Percentiles rank a stretch among this genome's conserved stretches.
Conservation (phyloP, 2,329 filamentous ascomycete genomes). For the Aspergillus alliaceus region DNA sequence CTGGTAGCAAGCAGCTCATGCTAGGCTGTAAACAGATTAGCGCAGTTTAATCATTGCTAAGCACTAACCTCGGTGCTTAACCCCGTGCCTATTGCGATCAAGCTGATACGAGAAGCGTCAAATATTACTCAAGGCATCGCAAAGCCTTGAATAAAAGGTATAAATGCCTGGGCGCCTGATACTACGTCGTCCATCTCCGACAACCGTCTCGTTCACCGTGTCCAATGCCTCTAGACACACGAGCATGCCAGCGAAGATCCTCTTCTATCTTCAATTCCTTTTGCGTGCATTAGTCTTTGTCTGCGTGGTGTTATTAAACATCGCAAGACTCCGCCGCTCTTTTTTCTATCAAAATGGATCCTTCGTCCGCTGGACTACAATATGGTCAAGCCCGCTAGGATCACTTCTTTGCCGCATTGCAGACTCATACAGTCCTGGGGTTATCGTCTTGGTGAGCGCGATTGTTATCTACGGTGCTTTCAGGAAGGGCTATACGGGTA, state of each 20-base stretch:
- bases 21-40: conserved; percentile 12
- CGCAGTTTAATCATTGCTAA: background rate
- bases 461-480: conserved; percentile 47
- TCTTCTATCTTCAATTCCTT: conserved; percentile 46
- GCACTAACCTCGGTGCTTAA: background rate
- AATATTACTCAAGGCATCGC: background rate
- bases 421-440: conserved; percentile 43
- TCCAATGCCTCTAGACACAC: conserved; percentile 67
- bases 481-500: conserved; percentile 54
- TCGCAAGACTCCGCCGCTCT: conserved; percentile 33
- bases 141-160: background rate
- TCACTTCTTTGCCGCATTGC: conserved; percentile 34
- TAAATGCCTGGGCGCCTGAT: conserved; percentile 60
- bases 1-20: background rate
- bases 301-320: conserved; percentile 38
- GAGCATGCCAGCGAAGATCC: conserved; percentile 47
- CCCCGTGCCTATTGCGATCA: background rate
- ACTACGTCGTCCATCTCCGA: conserved; percentile 65
- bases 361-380: conserved; percentile 27
- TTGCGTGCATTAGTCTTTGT: conserved; percentile 47
- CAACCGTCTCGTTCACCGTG: conserved; percentile 89
- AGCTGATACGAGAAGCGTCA: background rate
- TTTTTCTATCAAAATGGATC: conserved; percentile 27
- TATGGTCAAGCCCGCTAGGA: conserved; percentile 38
- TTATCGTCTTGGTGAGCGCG: conserved; percentile 40